Evolutionary conservation across 23 red algal genomes (phyloP), one percentile per base, ranked within the genome.

Genomic region (Pyropia yezoensis): DNA sequence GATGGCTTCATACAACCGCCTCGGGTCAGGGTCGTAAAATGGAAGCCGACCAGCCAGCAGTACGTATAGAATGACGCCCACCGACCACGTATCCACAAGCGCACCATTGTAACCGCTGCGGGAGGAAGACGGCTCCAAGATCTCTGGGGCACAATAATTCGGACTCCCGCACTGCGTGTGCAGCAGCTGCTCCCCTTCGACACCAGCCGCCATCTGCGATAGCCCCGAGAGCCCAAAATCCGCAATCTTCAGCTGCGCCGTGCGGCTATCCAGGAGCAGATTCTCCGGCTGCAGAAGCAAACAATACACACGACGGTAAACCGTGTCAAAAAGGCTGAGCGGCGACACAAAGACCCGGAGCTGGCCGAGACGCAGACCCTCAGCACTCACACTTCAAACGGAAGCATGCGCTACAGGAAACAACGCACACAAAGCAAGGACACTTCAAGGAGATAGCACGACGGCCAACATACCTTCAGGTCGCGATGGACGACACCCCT

Each of bases 211-310:
- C 70, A 90, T 90, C 2, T 63, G 62, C 27, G 75, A 80, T 33
- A 96, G 87, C 17, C 92, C 92, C n/a, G 69, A 76, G 45, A 90
- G 67, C 25, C 90, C 90, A 77, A 95, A 95, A 74, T 95, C 90
- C 16, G 90, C 81, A 34, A 95, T 83, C 57, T 95, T 95, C 14
- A 95, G 55, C 71, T 87, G 71, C 51, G 75, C 69, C 57, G 79
- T 84, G 3, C 61, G 70, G 25, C 80, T 75, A 67, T 77, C 77
- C 32, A 90, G 68, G 19, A 90, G 67, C 49, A 90, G 60, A 47
- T 90, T 90, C 57, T 90, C 86, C 24, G 86, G 86, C 67, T 98
- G 90, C 27, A 47, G 39, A 47, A 11, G 39, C 39, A 47, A 13
- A 1, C 4, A 7, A 47, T 0, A 47, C 39, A 47, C 39, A 47